Conservation (phyloP, 352 stramenopile species). For the Phytophthora cajani region DNA sequence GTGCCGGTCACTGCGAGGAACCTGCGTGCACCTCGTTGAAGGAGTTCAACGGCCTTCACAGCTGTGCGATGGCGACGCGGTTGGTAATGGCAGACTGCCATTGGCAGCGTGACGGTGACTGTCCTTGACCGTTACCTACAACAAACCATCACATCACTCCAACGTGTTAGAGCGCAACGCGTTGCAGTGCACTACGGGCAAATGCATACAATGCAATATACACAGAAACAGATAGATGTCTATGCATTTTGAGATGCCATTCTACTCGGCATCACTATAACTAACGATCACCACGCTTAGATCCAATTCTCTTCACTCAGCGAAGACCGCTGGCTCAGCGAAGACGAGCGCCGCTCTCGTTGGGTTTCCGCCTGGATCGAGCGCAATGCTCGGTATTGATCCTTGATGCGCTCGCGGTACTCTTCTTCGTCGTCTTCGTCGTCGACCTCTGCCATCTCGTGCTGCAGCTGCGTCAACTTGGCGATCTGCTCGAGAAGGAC, state of each 20-base stretch:
- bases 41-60: not conserved
- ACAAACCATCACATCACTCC: not conserved
- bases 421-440: conserved; percentile 56
- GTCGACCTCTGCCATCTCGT: conserved; percentile 53
- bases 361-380: conserved; percentile 49
- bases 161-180: not conserved
- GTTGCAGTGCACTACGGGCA: not conserved
- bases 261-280: conserved; percentile 21
- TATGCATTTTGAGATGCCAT: conserved; percentile 23
- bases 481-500: conserved; percentile 61
- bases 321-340: conserved; percentile 1
- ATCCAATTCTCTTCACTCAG: conserved; percentile 38
- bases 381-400: conserved; percentile 61
- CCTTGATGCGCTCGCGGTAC: conserved; percentile 59
- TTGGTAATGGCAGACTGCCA: not conserved
- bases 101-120: not conserved
- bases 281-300: conserved; percentile 12
- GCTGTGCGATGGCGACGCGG: not conserved
- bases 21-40: not conserved
- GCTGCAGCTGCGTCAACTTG: conserved; percentile 62
- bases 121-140: not conserved
- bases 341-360: conserved; percentile 10
- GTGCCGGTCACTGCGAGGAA: not conserved
- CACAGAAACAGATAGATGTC: conserved; percentile 10
- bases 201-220: not conserved